Evolutionary conservation across 352 stramenopile genomes (phyloP).

Genomic region (Pythium coloratum): DNA sequence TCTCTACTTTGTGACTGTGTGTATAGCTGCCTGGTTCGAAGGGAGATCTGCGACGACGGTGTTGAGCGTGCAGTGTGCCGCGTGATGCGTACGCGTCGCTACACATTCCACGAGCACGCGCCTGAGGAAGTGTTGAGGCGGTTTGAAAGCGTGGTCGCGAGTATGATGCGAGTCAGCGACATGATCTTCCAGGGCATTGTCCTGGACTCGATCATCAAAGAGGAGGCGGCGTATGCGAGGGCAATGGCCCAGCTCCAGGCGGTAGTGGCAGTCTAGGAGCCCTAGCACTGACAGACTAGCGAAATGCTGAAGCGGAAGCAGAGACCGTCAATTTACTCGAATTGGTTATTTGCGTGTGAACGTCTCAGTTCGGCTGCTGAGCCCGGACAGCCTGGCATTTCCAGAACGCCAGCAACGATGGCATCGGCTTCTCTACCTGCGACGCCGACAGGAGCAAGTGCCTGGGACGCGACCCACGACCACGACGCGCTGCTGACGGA

Average conservation of each 20-base stretch:
- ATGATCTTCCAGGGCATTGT: slow-evolving; percentile 1
- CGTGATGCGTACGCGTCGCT: slow-evolving; percentile 13
- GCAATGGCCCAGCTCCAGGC: background rate
- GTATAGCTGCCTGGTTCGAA: slow-evolving; percentile 13
- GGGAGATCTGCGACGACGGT: slow-evolving; percentile 13
- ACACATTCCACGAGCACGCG: slow-evolving; percentile 7
- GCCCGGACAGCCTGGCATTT: too few species aligned
- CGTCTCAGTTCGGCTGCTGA: too few species aligned
- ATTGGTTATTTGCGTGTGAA: too few species aligned
- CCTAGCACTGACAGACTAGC: too few species aligned
- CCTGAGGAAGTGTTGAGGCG: background rate
- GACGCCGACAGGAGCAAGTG: background rate
- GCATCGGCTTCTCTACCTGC: background rate
- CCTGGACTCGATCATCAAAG: background rate
- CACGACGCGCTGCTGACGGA: background rate
- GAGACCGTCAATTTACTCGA: too few species aligned
- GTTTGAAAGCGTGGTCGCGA: background rate
- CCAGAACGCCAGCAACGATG: too few species aligned
- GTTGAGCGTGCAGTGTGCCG: slow-evolving; percentile 10
- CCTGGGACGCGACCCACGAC: background rate
- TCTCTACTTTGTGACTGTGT: too few species aligned
- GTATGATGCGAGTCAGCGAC: background rate
- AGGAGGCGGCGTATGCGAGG: background rate
- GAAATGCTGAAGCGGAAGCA: too few species aligned
- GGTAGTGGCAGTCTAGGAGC: background rate